These are phyloP conservation scores for Leishmania gerbilli DNA, from an alignment of 208 protist genomes.

Conservation along the genomic window DNA sequence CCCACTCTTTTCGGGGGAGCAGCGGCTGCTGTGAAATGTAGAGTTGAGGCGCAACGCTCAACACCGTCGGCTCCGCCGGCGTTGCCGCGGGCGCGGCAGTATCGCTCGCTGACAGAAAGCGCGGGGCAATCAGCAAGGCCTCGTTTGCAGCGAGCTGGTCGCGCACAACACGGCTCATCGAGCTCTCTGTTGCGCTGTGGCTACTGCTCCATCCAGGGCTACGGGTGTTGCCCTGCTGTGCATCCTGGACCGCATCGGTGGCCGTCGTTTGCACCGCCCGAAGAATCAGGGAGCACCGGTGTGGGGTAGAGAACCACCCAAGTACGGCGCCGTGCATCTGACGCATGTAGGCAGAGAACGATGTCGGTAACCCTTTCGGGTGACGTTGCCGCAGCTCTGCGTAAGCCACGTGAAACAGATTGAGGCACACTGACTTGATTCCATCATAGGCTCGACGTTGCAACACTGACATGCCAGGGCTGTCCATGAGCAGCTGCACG, in stretches of 20 bases:
- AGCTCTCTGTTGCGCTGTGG: not conserved
- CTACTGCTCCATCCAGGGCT: not conserved
- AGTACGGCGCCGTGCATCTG: constrained; percentile 45
- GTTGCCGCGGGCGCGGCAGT: too few species aligned
- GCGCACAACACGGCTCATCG: constrained; percentile 5
- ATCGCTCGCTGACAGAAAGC: not conserved
- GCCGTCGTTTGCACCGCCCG: not conserved
- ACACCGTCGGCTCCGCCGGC: not conserved
- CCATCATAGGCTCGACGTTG: constrained; percentile 78
- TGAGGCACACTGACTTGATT: constrained; percentile 69
- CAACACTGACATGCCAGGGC: constrained; percentile 67
- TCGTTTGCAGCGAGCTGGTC: constrained; percentile 18
- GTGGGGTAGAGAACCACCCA: constrained; percentile 62
- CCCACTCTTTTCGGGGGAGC: constrained; percentile 7
- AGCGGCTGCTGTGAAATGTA: constrained; percentile 18
- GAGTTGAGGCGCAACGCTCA: constrained; percentile 2
- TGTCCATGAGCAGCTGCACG: constrained; percentile 54
- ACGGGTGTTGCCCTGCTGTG: not conserved
- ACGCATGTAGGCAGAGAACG: constrained; percentile 61
- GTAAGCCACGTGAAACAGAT: constrained; percentile 76
- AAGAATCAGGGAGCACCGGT: constrained; percentile 45
- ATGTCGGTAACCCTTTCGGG: constrained; percentile 9
- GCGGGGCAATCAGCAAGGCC: constrained; percentile 6
- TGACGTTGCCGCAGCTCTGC: constrained; percentile 73
- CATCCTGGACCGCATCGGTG: not conserved